Evolutionary conservation across 495 filamentous ascomycete genomes (phyloP).

Genomic region (Aspergillus biplanus): DNA sequence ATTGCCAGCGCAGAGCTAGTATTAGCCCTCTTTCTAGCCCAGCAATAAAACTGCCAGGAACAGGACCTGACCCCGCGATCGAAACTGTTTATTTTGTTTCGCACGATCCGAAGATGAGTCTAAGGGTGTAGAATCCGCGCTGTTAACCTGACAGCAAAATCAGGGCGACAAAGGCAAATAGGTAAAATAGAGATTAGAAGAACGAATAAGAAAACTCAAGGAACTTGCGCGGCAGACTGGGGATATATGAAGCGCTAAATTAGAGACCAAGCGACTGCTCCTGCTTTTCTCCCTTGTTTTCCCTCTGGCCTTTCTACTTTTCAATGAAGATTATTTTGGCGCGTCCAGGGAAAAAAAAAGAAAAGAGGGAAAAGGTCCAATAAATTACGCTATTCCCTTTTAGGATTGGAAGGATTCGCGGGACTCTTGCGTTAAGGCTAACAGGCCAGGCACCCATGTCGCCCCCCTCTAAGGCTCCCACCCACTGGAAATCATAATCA

Average conservation of each 20-base stretch:
- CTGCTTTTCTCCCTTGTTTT: slow-evolving; percentile 11
- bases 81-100: neutral
- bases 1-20: slow-evolving; percentile 4
- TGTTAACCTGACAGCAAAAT: slow-evolving; percentile 15
- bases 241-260: slow-evolving; percentile 11
- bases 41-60: neutral
- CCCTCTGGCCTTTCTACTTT: slow-evolving; percentile 20
- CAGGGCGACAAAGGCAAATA: slow-evolving; percentile 1
- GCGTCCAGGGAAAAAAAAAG: slow-evolving; percentile 32
- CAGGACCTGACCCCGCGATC: neutral
- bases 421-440: slow-evolving; percentile 10
- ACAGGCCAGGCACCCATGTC: slow-evolving; percentile 18
- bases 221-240: slow-evolving; percentile 4
- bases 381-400: slow-evolving; percentile 24
- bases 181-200: slow-evolving; percentile 2
- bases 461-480: neutral
- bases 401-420: slow-evolving; percentile 17
- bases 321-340: slow-evolving; percentile 29
- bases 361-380: slow-evolving; percentile 23
- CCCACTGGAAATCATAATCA: neutral
- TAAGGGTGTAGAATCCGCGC: slow-evolving; percentile 8
- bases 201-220: slow-evolving; percentile 6
- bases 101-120: slow-evolving; percentile 2
- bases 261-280: slow-evolving; percentile 2
- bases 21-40: slow-evolving; percentile 1